phyloP scores from a whole-genome alignment of 768 basidiomycete genomes.

The Termitomyces bulborhizus region DNA sequence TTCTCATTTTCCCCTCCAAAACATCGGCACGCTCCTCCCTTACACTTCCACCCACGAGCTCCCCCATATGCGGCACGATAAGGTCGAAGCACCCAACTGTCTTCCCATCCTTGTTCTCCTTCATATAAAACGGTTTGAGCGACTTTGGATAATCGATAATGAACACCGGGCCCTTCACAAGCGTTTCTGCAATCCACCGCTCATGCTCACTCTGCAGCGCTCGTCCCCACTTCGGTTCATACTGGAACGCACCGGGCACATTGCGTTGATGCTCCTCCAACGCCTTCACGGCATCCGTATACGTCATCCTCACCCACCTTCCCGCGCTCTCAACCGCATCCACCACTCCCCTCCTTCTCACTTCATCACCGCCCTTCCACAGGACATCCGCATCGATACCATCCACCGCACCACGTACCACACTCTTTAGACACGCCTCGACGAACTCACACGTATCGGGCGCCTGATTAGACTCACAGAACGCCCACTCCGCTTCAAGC shows the following conservation, averaged over 20 bases:
- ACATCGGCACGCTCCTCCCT: conserved; percentile 66
- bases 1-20: conserved; percentile 45
- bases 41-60: conserved; percentile 88
- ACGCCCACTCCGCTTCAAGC: conserved; percentile 92
- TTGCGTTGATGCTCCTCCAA: conserved; percentile 34
- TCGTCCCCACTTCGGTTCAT: conserved; percentile 60
- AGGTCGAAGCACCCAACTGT: conserved; percentile 97
- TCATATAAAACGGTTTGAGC: conserved; percentile 98
- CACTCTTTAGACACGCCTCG: conserved; percentile 27
- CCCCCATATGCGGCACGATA: conserved; percentile 81
- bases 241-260: conserved; percentile 40
- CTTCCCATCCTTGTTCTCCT: conserved; percentile 41
- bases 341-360: conserved; percentile 27
- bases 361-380: conserved; percentile 33
- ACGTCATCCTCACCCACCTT: conserved; percentile 71
- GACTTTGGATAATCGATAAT: conserved; percentile 81
- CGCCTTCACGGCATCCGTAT: conserved; percentile 65
- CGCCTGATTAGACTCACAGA: conserved; percentile 7
- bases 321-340: conserved; percentile 24
- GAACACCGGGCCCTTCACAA: conserved; percentile 75
- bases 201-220: conserved; percentile 88
- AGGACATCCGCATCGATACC: conserved; percentile 27
- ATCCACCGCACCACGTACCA: conserved; percentile 15
- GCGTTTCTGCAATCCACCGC: conserved; percentile 72
- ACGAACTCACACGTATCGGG: conserved; percentile 28